phyloP scores from a whole-genome alignment of 352 stramenopile genomes.

The Phytophthora constricta region DNA sequence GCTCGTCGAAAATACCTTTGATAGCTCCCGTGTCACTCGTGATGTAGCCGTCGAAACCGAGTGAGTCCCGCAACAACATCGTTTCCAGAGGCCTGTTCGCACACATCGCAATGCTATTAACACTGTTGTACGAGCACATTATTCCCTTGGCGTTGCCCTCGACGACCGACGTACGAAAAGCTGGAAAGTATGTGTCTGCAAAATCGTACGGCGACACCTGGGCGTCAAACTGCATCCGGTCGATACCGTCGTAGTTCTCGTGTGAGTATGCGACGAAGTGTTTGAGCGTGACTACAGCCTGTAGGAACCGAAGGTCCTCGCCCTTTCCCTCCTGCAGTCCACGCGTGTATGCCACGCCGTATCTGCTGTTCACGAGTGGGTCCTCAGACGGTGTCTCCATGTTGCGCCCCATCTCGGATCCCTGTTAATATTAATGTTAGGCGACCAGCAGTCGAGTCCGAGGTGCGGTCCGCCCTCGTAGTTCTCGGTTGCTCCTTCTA shows the following conservation, averaged over 20 bases:
- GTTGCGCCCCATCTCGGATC: neutral
- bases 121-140: neutral
- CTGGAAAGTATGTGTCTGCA: neutral
- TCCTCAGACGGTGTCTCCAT: neutral
- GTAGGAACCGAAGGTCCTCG: neutral
- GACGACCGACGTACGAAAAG: neutral
- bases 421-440: neutral
- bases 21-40: neutral
- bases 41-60: neutral
- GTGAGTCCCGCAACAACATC: neutral
- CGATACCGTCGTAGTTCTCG: neutral
- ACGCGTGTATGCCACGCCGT: neutral
- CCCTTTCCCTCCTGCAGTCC: neutral
- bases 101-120: neutral
- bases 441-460: neutral
- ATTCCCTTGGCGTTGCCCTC: neutral
- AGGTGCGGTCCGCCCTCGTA: neutral
- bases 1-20: neutral
- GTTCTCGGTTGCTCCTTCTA: neutral
- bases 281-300: neutral
- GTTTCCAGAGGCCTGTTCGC: neutral
- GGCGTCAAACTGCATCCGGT: neutral
- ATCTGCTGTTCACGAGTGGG: neutral
- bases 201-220: neutral
- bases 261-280: neutral